These are phyloP conservation scores for Debaryomyces maramus DNA, from an alignment of 805 yeast genomes.

Conservation along the genomic window DNA sequence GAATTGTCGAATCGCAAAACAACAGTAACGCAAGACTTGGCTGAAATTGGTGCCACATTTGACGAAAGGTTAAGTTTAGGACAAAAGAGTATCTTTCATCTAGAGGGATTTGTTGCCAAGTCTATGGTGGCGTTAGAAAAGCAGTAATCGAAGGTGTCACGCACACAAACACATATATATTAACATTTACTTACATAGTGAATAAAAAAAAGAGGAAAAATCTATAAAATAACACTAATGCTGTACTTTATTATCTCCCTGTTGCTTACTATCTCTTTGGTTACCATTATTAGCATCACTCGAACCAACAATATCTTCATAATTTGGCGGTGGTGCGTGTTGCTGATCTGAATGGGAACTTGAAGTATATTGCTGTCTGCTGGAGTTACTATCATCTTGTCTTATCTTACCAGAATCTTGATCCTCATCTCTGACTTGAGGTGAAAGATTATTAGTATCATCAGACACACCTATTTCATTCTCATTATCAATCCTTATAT, in stretches of 20 bases:
- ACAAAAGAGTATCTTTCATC: slow-evolving; percentile 84
- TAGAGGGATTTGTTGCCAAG: slow-evolving; percentile 91
- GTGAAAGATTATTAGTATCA: no score
- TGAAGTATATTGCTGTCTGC: no score
- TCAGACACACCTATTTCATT: slow-evolving; percentile 20
- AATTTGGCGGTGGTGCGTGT: slow-evolving; percentile 23
- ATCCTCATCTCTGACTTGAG: no score
- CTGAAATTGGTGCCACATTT: slow-evolving; percentile 61
- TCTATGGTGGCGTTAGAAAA: slow-evolving; percentile 75
- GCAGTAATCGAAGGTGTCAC: neutral
- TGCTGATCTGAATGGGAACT: no score
- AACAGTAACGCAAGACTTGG: slow-evolving; percentile 44
- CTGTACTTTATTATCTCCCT: slow-evolving; percentile 35
- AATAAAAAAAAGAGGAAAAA: neutral
- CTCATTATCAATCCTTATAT: slow-evolving; percentile 21
- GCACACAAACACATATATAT: slow-evolving; percentile 1
- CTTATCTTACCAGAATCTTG: no score
- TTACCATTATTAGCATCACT: slow-evolving; percentile 10
- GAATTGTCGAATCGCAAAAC: slow-evolving; percentile 16
- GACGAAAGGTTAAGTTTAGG: slow-evolving; percentile 90
- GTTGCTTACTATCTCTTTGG: neutral
- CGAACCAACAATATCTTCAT: slow-evolving; percentile 24
- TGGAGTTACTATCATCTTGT: no score
- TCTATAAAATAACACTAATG: slow-evolving; percentile 9
- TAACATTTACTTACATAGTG: neutral